Base-by-base conservation (phyloP, 805 yeast genomes). In the Kazachstania kunashirensis region DNA sequence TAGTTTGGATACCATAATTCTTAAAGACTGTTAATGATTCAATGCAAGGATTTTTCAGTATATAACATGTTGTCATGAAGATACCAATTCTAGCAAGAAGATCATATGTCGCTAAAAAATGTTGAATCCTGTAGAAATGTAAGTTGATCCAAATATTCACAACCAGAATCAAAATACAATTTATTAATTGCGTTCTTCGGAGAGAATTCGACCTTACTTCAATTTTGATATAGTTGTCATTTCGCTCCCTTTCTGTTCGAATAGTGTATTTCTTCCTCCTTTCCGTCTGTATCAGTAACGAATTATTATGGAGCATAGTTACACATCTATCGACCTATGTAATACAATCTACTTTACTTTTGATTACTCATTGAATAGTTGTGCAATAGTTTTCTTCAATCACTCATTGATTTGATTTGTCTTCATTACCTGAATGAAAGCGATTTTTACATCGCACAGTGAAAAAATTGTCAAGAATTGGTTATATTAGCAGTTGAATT, bases 1-100 rank as follows among this genome's bases (percentile, higher is more conserved):
- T 36, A 2, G 50, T 37, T 37, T 55, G 55, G 7, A 57, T 38
- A 7, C 62, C 62, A 34, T 44, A 46, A 27, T 46, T 44, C 33
- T 48, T 45, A 16, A 51, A 29, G 2, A 55, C 47, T 6, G 45
- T 44, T 11, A 56, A 25, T 0, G 50, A 40, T 30, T 55, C 57
- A 15, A 52, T 31, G 0, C 40, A 24, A 3, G 59, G 57, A 29
- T 38, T 46, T 30, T 45, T 41, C 3, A 47, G 20, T 3, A 42
- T 7, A 4, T 37, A 9, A 14, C 37, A 24, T 10, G 36, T 34
- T 2, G 12, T 2, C 2, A 43, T 6, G 3, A 25, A 27, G 8
- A 29, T 27, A 13, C 20, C 21, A 21, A 36, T 13, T 19, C 21
- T 15, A 12, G 21, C 15, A 2, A 19, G 12, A 11, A 37, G 12